Evolutionary conservation across 768 basidiomycete species (phyloP), one percentile per base, ranked within the genome.

Genomic region (Lenzites betulinus): DNA sequence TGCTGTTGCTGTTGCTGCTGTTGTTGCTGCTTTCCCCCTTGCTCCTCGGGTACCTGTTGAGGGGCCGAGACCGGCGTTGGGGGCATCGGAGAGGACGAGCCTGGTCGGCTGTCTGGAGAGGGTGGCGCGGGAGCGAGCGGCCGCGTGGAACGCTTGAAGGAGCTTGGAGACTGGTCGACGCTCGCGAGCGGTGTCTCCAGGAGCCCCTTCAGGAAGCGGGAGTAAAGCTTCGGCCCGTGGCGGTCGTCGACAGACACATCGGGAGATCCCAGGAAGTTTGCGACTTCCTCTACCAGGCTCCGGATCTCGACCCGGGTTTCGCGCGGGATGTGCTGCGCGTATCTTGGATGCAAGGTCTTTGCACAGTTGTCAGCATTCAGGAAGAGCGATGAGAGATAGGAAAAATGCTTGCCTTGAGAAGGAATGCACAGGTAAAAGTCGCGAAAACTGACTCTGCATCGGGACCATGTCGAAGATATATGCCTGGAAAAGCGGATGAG

Each of bases 361-460:
- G n/a, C 26, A 39, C 5, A 23, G n/a, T 16, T 25, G 51, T 51
- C 22, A 51, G 23, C 5, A 2, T 12, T 33, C 51, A 38, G 6
- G 22, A 6, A 25, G 7, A 8, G 7, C 22, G 2, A 1, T 23
- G n/a, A 9, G 12, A 23, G 4, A 3, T 11, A 11, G 13, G 3
- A 25, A 23, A 1, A 22, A 12, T n/a, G 48, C 74, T 50, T 68
- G 87, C 89, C 79, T 93, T 93, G 64, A 94, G 81, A 16, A 94
- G 77, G 77, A 93, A 93, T 2, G 91, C 87, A 9, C 87, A 85
- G 11, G 92, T 91, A 63, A 92, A 93, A 0, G 87, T 90, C 25
- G 86, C 80, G 65, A 93, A 91, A 11, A 93, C 86, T 60, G 85
- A 87, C 64, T 92, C 87, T 0, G 88, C 86, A 69, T 92, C 90